Evolutionary conservation across 225 moss, liverwort and hornwort species (phyloP).

Genomic region (Physcomitrium patens): DNA sequence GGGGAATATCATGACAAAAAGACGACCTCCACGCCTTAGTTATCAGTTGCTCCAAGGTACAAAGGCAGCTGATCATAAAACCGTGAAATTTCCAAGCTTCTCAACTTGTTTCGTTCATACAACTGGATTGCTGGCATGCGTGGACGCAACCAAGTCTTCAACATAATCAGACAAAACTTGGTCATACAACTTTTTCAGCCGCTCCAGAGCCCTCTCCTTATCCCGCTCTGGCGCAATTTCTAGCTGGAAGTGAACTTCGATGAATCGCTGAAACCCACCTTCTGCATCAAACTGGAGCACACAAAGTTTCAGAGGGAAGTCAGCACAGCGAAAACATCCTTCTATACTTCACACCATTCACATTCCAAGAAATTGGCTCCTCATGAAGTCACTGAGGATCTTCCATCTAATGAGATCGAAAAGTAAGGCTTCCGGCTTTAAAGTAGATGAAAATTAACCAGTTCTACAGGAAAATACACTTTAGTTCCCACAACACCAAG

Average conservation of each 20-base stretch:
- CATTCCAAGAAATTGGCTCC: too few species aligned
- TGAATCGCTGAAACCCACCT: constrained; percentile 92
- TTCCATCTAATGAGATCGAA: not conserved
- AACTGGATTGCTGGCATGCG: constrained; percentile 41
- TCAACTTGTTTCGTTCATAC: constrained; percentile 25
- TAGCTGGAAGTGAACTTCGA: constrained; percentile 80
- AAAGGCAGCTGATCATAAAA: too few species aligned
- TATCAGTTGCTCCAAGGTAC: not conserved
- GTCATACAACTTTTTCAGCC: constrained; percentile 92
- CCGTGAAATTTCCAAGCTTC: too few species aligned
- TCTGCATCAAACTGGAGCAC: constrained; percentile 89
- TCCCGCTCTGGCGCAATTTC: constrained; percentile 94
- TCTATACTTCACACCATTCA: too few species aligned
- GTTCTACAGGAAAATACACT: not conserved
- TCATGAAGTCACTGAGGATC: too few species aligned
- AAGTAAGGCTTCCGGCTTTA: not conserved
- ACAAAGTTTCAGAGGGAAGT: constrained; percentile 25
- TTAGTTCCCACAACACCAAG: not conserved
- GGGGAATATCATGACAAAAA: constrained; percentile 9
- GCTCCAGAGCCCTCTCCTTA: constrained; percentile 96
- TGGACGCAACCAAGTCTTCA: constrained; percentile 78
- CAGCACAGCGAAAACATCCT: not conserved
- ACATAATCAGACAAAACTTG: constrained; percentile 94
- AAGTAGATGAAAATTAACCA: not conserved
- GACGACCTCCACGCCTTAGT: constrained; percentile 13